Conservation (phyloP, 1,139 yeast genomes). For the Yamadazyma siamensis region DNA sequence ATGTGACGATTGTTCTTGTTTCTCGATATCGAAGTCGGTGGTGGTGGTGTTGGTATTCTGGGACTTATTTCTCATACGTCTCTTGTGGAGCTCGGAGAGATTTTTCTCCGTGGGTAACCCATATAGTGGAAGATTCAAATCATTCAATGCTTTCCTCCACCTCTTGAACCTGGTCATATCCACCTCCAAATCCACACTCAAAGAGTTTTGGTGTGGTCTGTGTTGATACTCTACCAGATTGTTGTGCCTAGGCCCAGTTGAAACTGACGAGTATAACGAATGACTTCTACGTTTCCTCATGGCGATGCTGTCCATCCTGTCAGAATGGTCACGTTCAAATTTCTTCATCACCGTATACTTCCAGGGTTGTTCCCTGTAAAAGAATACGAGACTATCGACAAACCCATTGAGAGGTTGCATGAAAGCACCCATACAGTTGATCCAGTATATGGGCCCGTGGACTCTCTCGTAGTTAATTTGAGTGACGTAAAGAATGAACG, state of each 20-base stretch:
- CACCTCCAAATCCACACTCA: slow-evolving; percentile 14
- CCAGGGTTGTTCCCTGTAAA: slow-evolving; percentile 81
- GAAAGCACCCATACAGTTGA: slow-evolving; percentile 64
- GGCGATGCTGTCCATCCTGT: slow-evolving; percentile 22
- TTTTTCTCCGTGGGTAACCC: slow-evolving; percentile 38
- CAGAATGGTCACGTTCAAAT: slow-evolving; percentile 37
- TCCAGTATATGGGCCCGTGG: slow-evolving; percentile 59
- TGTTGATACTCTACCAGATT: slow-evolving; percentile 3
- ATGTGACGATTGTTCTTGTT: slow-evolving; percentile 15
- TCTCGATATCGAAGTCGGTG: slow-evolving; percentile 1
- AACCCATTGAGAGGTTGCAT: slow-evolving; percentile 80
- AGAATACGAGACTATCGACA: slow-evolving; percentile 72
- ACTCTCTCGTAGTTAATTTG: slow-evolving; percentile 49
- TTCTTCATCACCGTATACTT: slow-evolving; percentile 41
- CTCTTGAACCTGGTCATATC: slow-evolving; percentile 12
- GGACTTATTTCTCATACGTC: slow-evolving; percentile 19
- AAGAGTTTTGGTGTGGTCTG: slow-evolving; percentile 7
- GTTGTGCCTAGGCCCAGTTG: slow-evolving; percentile 7
- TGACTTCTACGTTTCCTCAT: slow-evolving; percentile 10
- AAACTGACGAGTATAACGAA: slow-evolving; percentile 13
- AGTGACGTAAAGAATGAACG: slow-evolving; percentile 67
- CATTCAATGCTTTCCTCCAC: slow-evolving; percentile 30
- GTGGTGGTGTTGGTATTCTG: not conserved
- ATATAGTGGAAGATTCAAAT: slow-evolving; percentile 40
- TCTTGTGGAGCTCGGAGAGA: slow-evolving; percentile 24